phyloP scores from a whole-genome alignment of 2,329 filamentous ascomycete genomes.

The Epichloe scottii region DNA sequence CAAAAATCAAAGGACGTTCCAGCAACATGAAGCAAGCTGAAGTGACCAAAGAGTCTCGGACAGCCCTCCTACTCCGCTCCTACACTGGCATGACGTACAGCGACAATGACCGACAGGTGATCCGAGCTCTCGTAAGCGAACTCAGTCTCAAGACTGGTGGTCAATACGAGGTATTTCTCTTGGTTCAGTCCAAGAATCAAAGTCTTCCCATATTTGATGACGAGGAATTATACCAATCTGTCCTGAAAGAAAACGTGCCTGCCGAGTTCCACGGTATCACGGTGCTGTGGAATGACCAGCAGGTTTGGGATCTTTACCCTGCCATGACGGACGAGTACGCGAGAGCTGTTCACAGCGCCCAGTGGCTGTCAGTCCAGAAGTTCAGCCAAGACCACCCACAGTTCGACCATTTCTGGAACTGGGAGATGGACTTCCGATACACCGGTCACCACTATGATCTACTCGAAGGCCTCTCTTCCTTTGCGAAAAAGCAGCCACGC shows the following conservation, averaged over 20 bases:
- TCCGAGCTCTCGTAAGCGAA: conserved; percentile 70
- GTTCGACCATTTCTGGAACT: conserved; percentile 77
- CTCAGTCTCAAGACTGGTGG: conserved; percentile 63
- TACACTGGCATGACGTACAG: conserved; percentile 67
- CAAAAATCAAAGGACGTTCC: conserved; percentile 9
- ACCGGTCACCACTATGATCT: conserved; percentile 76
- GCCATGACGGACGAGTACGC: conserved; percentile 51
- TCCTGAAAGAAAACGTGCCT: conserved; percentile 52
- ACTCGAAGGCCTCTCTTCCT: conserved; percentile 50
- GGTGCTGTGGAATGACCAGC: conserved; percentile 60
- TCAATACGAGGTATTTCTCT: conserved; percentile 67
- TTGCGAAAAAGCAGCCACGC: conserved; percentile 55
- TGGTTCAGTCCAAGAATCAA: conserved; percentile 64
- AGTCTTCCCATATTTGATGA: conserved; percentile 46
- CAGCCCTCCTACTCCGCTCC: conserved; percentile 63
- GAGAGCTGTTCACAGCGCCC: conserved; percentile 43
- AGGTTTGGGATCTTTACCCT: conserved; percentile 68
- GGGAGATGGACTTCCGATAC: conserved; percentile 72
- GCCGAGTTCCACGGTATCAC: conserved; percentile 58
- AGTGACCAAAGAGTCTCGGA: conserved; percentile 37
- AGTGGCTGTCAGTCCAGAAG: conserved; percentile 64
- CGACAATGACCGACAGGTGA: conserved; percentile 64
- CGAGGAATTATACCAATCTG: conserved; percentile 42
- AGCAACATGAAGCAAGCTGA: conserved; percentile 9
- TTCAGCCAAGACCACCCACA: conserved; percentile 66